Base-by-base conservation (phyloP, 1,139 yeast species). In the Yamadazyma atlantica region DNA sequence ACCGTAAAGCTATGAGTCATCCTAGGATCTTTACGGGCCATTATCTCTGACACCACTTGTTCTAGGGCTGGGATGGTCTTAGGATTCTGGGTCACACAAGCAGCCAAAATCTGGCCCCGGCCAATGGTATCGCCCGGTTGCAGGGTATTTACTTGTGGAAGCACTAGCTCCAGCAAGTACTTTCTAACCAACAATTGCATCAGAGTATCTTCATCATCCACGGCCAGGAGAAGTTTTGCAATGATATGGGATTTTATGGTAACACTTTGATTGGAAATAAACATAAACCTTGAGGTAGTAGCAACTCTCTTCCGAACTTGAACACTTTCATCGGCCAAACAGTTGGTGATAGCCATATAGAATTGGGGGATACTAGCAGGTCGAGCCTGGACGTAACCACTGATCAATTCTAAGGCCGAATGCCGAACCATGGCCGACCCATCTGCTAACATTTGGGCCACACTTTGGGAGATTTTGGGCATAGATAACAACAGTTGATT, bases 391-490 rank as follows among this genome's bases (percentile, higher is more conserved):
- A 83, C 54, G 43, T 76, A 80, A 36, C 73, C 72, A 11, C 76
- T 73, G 21, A 86, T 60, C 36, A 88, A 66, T 32, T 86, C 95
- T 19, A 87, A 62, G 2, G 82, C 81, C 0, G 95, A 86, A 52
- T 84, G 90, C 43, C 89, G 70, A 0, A 87, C 92, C 38, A 82
- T 72, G 0, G 95, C 78, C 1, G 90, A 84, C 1, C 69, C 53
- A 46, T 85, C 92, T 4, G 54, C 59, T 27, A 87, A 60, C 35
- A 81, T 62, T 8, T 59, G 63, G 1, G 80, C 65, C 4, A 87
- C 64, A 0, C 84, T 69, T 7, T 62, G 64, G 45, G 74, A 80
- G 4, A 86, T 73, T 17, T 64, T 60, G 0, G 78, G 70, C 4
- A 14, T 15, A 1, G 75, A 61, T 1, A 69, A 55, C 30, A 73